Base-by-base conservation (phyloP, 306 rosid species). In the Styphnolobium japonicum region DNA sequence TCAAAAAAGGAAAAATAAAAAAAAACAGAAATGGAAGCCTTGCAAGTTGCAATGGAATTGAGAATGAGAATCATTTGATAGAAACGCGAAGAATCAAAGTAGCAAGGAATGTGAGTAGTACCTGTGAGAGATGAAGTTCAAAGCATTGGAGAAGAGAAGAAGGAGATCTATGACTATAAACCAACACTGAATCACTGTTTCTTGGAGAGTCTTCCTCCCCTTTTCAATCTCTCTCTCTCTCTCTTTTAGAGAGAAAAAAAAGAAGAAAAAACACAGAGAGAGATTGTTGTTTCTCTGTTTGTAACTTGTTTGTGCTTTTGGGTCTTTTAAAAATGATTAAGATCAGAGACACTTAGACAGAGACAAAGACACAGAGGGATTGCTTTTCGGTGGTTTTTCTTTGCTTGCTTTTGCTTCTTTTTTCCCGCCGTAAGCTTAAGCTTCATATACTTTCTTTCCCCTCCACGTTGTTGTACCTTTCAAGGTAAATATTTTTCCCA, bases 311-410 rank as follows among this genome's bases (percentile, higher is more conserved):
- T 43, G 1, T 45, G 71, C 12, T 67, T 67, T 18, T 52, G 40
- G 25, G 36, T 37, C 46, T 62, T 67, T 67, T 12, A 23, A 52
- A 71, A 78, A 45, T 65, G 72, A 23, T 15, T 37, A 29, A 53
- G 37, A 73, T 40, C 6, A 23, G 57, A 43, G 51, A 37, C 64
- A 71, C 33, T 8, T 31, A 8, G 29, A 56, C 22, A 45, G 16
- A 16, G 48, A 75, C 62, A 21, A 3, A 18, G 45, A 45, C 18
- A 71, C 25, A 42, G 33, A 55, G 62, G 34, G 75, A 16, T 75
- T 45, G 75, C 86, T 73, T 83, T 58, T 76, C n/a, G 65, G 77
- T 66, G 57, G 21, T 62, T 80, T 77, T 80, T 0, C 27, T 48
- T 51, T 11, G 61, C 71, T 77, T 1, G 42, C 51, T 58, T 51